phyloP scores from a whole-genome alignment of 768 basidiomycete genomes.

The Collybia nuda region DNA sequence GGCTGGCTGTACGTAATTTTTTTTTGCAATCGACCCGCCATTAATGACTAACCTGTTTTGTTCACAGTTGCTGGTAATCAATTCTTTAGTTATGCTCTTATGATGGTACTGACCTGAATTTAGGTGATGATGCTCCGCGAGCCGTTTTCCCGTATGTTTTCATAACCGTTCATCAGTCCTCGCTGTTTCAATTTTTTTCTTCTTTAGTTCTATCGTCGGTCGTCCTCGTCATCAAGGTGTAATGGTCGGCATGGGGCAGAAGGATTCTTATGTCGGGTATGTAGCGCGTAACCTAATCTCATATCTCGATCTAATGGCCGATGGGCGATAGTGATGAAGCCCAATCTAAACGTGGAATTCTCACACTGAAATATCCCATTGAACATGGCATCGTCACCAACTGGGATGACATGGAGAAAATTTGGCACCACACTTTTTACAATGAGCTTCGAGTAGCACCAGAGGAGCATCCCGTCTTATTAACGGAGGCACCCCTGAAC shows the following conservation, averaged over 20 bases:
- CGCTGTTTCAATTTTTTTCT: constrained; percentile 4
- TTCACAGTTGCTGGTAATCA: constrained; percentile 61
- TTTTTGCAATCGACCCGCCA: constrained; percentile 12
- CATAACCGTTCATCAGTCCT: neutral
- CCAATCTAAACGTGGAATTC: constrained; percentile 93
- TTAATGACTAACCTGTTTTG: constrained; percentile 18
- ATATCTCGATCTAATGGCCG: constrained; percentile 11
- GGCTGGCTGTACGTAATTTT: constrained; percentile 83
- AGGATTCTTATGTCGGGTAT: constrained; percentile 95
- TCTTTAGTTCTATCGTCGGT: constrained; percentile 91
- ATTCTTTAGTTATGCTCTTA: neutral
- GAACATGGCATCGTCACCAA: constrained; percentile 96
- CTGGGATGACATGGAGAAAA: constrained; percentile 99
- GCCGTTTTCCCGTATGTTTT: constrained; percentile 90
- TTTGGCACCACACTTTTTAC: constrained; percentile 98
- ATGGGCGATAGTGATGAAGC: constrained; percentile 75
- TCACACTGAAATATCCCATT: constrained; percentile 91
- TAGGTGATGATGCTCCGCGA: constrained; percentile 87
- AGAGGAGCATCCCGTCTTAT: constrained; percentile 88
- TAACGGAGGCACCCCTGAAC: constrained; percentile 92
- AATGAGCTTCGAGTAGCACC: constrained; percentile 93
- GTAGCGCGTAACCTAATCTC: constrained; percentile 19
- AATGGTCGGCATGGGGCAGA: constrained; percentile 97
- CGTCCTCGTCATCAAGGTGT: constrained; percentile 93
- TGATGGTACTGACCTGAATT: constrained; percentile 19